Evolutionary conservation across 352 stramenopile species (phyloP).

Genomic region (Globisporangium lucens): DNA sequence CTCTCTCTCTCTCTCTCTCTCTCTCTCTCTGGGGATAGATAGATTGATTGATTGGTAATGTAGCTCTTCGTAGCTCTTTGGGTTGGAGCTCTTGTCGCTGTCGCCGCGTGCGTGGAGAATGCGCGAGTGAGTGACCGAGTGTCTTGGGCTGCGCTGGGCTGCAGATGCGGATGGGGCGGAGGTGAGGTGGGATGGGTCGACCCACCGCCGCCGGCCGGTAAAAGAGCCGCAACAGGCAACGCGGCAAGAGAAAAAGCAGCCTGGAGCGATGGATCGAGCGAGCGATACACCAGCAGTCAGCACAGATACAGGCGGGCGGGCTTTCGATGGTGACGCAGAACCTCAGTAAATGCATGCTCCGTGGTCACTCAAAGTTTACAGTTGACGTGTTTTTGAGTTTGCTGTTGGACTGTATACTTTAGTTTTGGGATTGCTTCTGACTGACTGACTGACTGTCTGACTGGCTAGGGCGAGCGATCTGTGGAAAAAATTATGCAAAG

Average conservation of each 20-base stretch:
- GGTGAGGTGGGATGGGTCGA: background rate
- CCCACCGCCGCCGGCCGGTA: background rate
- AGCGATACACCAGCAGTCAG: background rate
- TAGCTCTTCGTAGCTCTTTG: background rate
- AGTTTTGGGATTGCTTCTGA: background rate
- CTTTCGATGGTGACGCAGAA: background rate
- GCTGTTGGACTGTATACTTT: background rate
- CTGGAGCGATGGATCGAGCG: background rate
- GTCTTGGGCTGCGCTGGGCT: background rate
- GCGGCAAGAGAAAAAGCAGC: background rate
- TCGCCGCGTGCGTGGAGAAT: background rate
- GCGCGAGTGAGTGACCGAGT: conserved; percentile 6
- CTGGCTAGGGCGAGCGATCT: background rate
- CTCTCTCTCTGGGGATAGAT: background rate
- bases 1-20: no score
- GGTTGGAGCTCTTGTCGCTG: background rate
- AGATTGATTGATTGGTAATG: background rate
- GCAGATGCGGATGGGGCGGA: background rate
- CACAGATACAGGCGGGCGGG: background rate
- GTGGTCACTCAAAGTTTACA: background rate
- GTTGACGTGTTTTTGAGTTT: background rate
- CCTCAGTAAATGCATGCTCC: background rate
- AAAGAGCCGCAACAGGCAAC: background rate
- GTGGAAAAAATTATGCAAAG: background rate
- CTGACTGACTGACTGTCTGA: background rate